Base-by-base conservation (phyloP, 78 protist genomes). In the Andalucia godoyi region DNA sequence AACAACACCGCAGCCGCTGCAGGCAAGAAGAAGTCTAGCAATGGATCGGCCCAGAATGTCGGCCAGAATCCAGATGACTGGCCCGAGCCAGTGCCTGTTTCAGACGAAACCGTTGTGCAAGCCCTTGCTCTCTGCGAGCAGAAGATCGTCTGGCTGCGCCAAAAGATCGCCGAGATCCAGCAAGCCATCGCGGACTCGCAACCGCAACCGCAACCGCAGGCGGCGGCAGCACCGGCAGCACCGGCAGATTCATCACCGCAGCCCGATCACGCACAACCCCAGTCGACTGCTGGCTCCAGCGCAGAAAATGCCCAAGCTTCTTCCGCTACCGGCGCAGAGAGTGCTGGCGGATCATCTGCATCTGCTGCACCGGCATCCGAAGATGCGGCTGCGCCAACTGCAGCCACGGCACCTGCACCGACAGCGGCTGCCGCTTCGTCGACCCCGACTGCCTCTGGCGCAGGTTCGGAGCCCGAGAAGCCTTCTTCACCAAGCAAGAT, bases 101-200 rank as follows among this genome's bases (percentile, higher is more conserved):
- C 61, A 1, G 80, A 75, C 50, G 43, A 39, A 34, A 57, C 61
- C 29, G 70, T 66, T 5, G 74, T 66, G 23, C 60, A 66, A 37
- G 77, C 60, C 34, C 47, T 76, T 58, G n/a, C 2, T 18, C 65
- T 47, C 51, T 68, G 77, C 72, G 59, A 69, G 42, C 30, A 10
- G 50, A 77, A 70, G 75, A 54, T 70, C 51, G 36, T 55, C 47
- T 13, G 43, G 34, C 36, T 67, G 25, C 53, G 30, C 66, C 74
- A 70, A 32, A 49, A 9, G 39, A 32, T 71, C 27, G 46, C 7
- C 27, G 54, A 55, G 13, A 29, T 7, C 10, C 37, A 51, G 57
- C 30, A 12, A n/a, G 23, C 23, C 7, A n/a, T n/a, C n/a, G n/a
- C n/a, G 57, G 34, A 51, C 8, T 15, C 23, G 57, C 30, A n/a